Conservation (phyloP, 2,329 filamentous ascomycete genomes). For the Neonectria faginata region DNA sequence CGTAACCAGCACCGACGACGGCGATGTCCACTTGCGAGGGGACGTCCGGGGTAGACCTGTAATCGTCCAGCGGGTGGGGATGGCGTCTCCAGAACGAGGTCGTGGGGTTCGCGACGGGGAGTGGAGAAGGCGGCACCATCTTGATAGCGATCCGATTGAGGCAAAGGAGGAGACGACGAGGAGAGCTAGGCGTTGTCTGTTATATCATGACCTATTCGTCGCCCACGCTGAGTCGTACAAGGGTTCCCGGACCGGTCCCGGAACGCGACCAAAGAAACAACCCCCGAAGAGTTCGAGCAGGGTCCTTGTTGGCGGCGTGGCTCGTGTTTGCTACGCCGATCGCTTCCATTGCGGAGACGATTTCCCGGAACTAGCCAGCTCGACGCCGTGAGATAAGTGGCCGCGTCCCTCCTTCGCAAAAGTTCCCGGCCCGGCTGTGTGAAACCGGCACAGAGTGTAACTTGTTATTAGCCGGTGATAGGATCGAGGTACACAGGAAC, state of each 20-base stretch:
- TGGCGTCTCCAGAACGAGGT: conserved; percentile 25
- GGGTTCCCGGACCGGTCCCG: conserved; percentile 10
- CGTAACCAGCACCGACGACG: conserved; percentile 61
- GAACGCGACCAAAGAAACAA: conserved; percentile 3
- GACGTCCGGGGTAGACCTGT: conserved; percentile 39
- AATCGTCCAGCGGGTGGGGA: conserved; percentile 22
- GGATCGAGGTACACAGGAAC: neutral
- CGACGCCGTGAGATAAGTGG: neutral
- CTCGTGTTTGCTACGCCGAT: neutral
- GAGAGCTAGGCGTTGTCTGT: conserved; percentile 12
- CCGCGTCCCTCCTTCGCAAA: neutral
- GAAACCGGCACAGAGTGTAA: neutral
- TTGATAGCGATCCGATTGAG: conserved; percentile 12
- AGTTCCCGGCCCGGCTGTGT: neutral
- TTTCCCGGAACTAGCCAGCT: no score
- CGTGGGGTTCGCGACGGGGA: conserved; percentile 26
- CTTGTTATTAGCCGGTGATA: neutral
- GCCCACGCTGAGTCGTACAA: neutral
- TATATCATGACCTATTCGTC: conserved; percentile 15
- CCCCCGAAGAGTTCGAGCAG: neutral
- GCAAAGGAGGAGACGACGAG: conserved; percentile 5
- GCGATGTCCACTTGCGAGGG: conserved; percentile 57
- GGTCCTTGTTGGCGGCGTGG: neutral
- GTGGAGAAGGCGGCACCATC: conserved; percentile 24
- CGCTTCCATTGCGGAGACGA: neutral